Conservation (phyloP, 179 eudicot genomes). For the Nepenthes alata region DNA sequence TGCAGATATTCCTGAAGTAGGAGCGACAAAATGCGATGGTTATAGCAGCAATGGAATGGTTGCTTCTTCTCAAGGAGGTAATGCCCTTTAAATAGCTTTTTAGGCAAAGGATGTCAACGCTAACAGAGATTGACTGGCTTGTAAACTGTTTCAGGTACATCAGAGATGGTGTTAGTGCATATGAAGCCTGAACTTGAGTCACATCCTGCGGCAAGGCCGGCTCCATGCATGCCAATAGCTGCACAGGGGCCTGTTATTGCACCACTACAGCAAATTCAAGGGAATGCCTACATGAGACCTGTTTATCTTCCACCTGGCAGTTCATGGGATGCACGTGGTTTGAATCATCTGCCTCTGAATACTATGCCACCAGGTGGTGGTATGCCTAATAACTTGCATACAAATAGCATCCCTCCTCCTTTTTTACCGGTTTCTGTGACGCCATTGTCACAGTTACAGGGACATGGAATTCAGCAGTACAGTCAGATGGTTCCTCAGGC, state of each 20-base stretch:
- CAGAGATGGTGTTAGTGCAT: conserved; percentile 50
- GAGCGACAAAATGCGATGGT: conserved; percentile 17
- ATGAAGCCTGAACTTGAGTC: conserved; percentile 37
- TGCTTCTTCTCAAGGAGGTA: conserved; percentile 21
- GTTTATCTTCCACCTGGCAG: conserved; percentile 49
- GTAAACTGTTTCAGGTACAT: conserved; percentile 27
- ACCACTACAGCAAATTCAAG: conserved; percentile 46
- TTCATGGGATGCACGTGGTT: conserved; percentile 61
- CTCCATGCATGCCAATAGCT: conserved; percentile 24
- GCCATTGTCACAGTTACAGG: conserved; percentile 59
- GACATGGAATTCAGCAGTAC: conserved; percentile 38
- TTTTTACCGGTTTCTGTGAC: conserved; percentile 67
- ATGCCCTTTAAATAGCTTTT: neutral
- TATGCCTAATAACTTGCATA: conserved; percentile 33
- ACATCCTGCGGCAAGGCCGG: conserved; percentile 30
- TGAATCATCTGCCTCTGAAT: conserved; percentile 33
- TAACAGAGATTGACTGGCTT: neutral
- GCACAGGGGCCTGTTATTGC: conserved; percentile 32
- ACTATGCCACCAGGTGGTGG: conserved; percentile 20
- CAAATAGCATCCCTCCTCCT: conserved; percentile 41
- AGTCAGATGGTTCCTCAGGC: conserved; percentile 43
- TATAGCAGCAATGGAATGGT: conserved; percentile 8
- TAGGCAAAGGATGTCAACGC: neutral
- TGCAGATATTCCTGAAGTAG: conserved; percentile 27
- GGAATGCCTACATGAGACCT: conserved; percentile 44